Base-by-base conservation (phyloP, 169 alveolate species). In the Eimeria maxima region DNA sequence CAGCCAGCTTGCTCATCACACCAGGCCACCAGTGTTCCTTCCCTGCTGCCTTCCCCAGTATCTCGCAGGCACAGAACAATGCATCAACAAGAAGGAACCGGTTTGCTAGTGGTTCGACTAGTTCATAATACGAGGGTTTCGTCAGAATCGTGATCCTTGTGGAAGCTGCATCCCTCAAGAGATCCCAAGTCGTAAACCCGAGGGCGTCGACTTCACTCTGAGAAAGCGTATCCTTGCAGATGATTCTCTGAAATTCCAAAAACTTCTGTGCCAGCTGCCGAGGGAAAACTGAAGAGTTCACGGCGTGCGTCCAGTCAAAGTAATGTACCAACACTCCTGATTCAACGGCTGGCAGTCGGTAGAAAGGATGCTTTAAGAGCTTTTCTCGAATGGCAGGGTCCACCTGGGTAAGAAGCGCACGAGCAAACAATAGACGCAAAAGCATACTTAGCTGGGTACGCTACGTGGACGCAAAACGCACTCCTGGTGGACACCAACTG, bases 41-140 rank as follows among this genome's bases (percentile, higher is more conserved):
- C 45, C 53, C 33, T 55, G 63, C 42, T 53, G 27, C 7, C 14
- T 10, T 4, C 29, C 90, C 90, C 14, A 81, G 29, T 29, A 81
- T 27, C 50, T 81, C 69, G 18, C 90, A 50, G 6, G 63, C 29
- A 50, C 73, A 50, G 74, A 71, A 81, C 90, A 81, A 81, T 47
- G 90, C 90, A 50, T 81, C 90, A 18, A 47, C 73, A 29, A 53
- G 16, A 50, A 81, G 90, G 50, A 81, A 81, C n/a, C 90, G 71
- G 13, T n/a, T 18, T 10, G 90, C 10, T 7, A 53, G 20, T 24
- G 87, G 60, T 76, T 22, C 87, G 24, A 47, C 14, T 44, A 76
- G 8, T 6, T 47, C 65, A 22, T 44, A 18, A 44, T 22, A 18
- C 16, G 84, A 44, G 27, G 50, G n/a, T 8, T 45, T 76, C 42